Conservation (phyloP, 164 flowering plant species). For the Sextonia rubra region DNA sequence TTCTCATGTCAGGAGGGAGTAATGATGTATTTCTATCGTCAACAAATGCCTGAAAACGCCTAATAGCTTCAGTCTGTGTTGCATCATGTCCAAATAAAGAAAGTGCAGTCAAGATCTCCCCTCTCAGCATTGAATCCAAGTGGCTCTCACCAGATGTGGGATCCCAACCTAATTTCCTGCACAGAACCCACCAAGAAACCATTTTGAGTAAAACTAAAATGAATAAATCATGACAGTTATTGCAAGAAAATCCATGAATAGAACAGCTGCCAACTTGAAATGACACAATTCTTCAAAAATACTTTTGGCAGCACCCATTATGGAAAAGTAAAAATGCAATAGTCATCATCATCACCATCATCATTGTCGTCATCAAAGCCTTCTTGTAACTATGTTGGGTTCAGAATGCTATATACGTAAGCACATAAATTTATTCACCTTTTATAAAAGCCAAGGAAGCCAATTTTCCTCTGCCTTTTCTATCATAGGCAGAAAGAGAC, state of each 20-base stretch:
- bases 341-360: not conserved
- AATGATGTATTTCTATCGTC: slow-evolving; percentile 74
- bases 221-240: not conserved
- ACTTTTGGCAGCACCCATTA: too few relatives aligned
- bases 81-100: slow-evolving; percentile 65
- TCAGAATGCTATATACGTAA: not conserved
- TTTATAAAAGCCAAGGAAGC: too few relatives aligned
- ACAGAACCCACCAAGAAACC: slow-evolving; percentile 10
- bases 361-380: too few relatives aligned
- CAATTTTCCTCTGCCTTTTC: too few relatives aligned
- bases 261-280: not conserved
- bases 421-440: not conserved
- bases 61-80: slow-evolving; percentile 62
- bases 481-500: too few relatives aligned
- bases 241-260: not conserved
- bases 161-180: slow-evolving; percentile 94
- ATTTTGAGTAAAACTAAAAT: slow-evolving; percentile 4
- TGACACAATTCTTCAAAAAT: too few relatives aligned
- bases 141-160: slow-evolving; percentile 75
- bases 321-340: slow-evolving; percentile 6
- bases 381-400: too few relatives aligned
- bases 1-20: slow-evolving; percentile 86
- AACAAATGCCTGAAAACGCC: slow-evolving; percentile 66
- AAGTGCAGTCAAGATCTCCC: slow-evolving; percentile 82
- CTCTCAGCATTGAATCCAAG: slow-evolving; percentile 91